These are phyloP conservation scores for Rubia balearica DNA, from an alignment of 305 asterid genomes.

Conservation along the genomic window DNA sequence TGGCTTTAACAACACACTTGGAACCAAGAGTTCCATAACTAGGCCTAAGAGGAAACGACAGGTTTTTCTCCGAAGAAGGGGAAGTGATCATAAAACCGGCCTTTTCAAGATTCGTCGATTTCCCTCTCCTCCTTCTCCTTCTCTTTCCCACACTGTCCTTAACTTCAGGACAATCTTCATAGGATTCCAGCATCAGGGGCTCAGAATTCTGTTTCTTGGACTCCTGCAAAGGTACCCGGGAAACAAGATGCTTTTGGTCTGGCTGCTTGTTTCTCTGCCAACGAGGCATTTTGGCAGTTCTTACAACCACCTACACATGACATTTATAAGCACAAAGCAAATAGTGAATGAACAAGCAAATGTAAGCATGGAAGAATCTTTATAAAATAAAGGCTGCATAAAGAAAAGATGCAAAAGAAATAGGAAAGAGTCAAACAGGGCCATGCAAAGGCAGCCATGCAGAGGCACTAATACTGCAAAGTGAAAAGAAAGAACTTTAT, in stretches of 20 bases:
- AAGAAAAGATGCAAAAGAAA: constrained; percentile 17
- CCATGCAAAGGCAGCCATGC: constrained; percentile 41
- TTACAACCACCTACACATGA: constrained; percentile 18
- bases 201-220: constrained; percentile 27
- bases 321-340: neutral
- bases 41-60: constrained; percentile 29
- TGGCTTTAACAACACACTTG: constrained; percentile 34
- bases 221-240: constrained; percentile 28
- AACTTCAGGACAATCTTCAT: constrained; percentile 15
- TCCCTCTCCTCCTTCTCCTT: constrained; percentile 27
- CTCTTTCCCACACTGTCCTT: constrained; percentile 22
- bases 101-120: constrained; percentile 20
- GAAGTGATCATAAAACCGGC: constrained; percentile 12
- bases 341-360: neutral
- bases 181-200: constrained; percentile 9
- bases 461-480: constrained; percentile 16
- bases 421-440: constrained; percentile 19
- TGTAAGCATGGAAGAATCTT: constrained; percentile 16
- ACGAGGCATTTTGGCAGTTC: constrained; percentile 27
- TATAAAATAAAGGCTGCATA: constrained; percentile 4
- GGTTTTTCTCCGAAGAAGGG: constrained; percentile 22
- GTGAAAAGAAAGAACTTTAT: constrained; percentile 10
- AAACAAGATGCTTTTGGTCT: constrained; percentile 23
- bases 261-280: constrained; percentile 27
- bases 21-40: constrained; percentile 33